phyloP scores from a whole-genome alignment of 73 alveolate species.

The Uronychia binucleata region DNA sequence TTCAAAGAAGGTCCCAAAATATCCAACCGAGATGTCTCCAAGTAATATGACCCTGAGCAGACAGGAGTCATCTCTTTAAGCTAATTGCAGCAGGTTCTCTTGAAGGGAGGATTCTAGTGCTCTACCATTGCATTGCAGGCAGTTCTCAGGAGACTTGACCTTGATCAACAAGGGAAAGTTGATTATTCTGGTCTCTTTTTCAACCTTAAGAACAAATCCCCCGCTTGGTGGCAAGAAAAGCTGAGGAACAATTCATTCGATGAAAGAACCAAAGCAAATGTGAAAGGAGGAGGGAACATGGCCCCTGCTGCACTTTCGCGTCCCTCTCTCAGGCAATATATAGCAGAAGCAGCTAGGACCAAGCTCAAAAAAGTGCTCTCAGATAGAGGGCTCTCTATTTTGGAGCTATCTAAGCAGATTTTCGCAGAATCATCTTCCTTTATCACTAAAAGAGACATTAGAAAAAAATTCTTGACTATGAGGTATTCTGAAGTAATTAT shows the following conservation, averaged over 20 bases:
- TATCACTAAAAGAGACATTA: background rate
- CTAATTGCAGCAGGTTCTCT: background rate
- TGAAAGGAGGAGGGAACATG: background rate
- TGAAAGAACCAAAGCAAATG: background rate
- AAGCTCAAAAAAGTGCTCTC: background rate
- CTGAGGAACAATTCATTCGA: background rate
- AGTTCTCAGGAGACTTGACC: background rate
- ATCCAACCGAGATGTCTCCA: background rate
- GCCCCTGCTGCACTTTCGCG: background rate
- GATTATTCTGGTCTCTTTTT: background rate
- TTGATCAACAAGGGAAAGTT: background rate
- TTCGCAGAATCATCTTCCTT: background rate
- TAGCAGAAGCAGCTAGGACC: background rate
- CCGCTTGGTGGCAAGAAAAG: background rate
- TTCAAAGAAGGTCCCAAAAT: background rate
- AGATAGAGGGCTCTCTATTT: background rate
- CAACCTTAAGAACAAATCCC: background rate
- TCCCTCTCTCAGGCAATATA: background rate
- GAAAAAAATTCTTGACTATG: background rate
- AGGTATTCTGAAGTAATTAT: background rate
- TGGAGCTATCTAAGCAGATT: too few species aligned
- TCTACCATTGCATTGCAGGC: background rate
- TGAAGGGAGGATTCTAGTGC: background rate
- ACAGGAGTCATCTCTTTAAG: background rate
- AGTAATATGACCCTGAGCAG: background rate